These are phyloP conservation scores for Cladosporium sp. DNA, from an alignment of 2,329 filamentous ascomycete genomes.

Conservation along the genomic window DNA sequence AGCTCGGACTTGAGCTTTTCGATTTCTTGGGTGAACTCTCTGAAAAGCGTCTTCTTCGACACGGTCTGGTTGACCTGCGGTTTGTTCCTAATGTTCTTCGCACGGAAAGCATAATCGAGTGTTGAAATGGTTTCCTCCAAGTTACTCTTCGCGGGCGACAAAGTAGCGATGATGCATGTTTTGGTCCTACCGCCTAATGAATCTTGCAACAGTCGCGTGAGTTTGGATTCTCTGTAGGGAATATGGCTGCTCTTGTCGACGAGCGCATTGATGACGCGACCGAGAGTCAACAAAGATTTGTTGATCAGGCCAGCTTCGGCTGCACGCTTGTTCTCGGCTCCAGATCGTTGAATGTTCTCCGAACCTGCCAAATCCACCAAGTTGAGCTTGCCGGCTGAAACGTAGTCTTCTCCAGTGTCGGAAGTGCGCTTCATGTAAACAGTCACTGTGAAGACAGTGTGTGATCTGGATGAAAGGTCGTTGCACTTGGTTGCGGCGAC, in stretches of 20 bases:
- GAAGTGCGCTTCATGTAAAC: constrained; percentile 78
- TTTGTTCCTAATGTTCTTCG: constrained; percentile 98
- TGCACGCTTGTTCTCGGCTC: constrained; percentile 95
- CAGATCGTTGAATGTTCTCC: constrained; percentile 95
- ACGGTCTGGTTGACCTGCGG: constrained; percentile 90
- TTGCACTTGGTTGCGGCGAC: constrained; percentile 99
- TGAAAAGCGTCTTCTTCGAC: constrained; percentile 86
- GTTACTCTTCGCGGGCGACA: constrained; percentile 91
- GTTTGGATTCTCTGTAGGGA: constrained; percentile 88
- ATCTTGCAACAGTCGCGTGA: constrained; percentile 91
- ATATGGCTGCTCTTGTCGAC: constrained; percentile 89
- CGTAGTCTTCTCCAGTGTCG: constrained; percentile 81
- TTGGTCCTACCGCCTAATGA: constrained; percentile 93
- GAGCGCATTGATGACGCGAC: constrained; percentile 93
- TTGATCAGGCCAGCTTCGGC: constrained; percentile 96
- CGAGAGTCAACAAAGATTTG: constrained; percentile 90
- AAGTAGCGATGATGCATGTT: constrained; percentile 96
- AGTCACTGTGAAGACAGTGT: constrained; percentile 95
- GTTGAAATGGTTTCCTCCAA: constrained; percentile 98
- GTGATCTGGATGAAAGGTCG: constrained; percentile 91
- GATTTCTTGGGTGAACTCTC: constrained; percentile 86
- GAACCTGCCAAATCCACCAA: constrained; percentile 94
- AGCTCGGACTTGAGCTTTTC: constrained; percentile 92
- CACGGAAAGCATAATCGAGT: constrained; percentile 92
- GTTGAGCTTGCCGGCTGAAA: constrained; percentile 90